Conservation (phyloP, 2,329 filamentous ascomycete species). For the Talaromyces piceae region DNA sequence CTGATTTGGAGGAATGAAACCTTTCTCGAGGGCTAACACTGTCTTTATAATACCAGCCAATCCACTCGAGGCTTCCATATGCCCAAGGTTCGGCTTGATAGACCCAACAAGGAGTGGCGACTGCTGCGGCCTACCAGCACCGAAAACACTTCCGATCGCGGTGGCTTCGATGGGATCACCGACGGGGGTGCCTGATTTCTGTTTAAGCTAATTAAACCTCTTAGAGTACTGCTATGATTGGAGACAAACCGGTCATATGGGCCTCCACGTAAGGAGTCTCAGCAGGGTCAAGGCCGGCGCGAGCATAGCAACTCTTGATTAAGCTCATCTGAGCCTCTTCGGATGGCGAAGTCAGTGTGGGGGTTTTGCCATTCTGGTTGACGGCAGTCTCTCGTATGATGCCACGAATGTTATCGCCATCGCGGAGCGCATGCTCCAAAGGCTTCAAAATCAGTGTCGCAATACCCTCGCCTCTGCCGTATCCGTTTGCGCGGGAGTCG, state of each 20-base stretch:
- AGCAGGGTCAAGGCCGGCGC: slow-evolving; percentile 22
- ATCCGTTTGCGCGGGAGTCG: slow-evolving; percentile 43
- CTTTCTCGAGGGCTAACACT: slow-evolving; percentile 8
- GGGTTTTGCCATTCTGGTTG: slow-evolving; percentile 30
- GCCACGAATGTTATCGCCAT: slow-evolving; percentile 33
- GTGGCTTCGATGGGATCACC: slow-evolving; percentile 51
- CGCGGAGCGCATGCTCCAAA: slow-evolving; percentile 38
- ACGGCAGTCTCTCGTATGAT: slow-evolving; percentile 18
- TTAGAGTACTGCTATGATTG: neutral
- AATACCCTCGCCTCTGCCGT: slow-evolving; percentile 44
- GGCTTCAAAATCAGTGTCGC: slow-evolving; percentile 42
- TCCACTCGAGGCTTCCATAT: slow-evolving; percentile 12
- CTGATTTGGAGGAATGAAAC: slow-evolving; percentile 9
- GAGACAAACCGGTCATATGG: slow-evolving; percentile 30
- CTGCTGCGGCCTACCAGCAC: neutral
- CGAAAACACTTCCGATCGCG: slow-evolving; percentile 38
- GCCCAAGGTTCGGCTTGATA: slow-evolving; percentile 21
- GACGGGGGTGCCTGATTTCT: slow-evolving; percentile 33
- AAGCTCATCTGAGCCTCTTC: slow-evolving; percentile 28
- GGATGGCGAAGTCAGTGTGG: slow-evolving; percentile 35
- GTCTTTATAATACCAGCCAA: slow-evolving; percentile 12
- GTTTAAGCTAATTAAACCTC: neutral
- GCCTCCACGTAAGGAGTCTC: slow-evolving; percentile 27
- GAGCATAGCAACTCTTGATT: slow-evolving; percentile 29
- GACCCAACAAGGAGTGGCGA: slow-evolving; percentile 17